Conservation (phyloP, 306 rosid genomes). For the Macrotyloma uniflorum region DNA sequence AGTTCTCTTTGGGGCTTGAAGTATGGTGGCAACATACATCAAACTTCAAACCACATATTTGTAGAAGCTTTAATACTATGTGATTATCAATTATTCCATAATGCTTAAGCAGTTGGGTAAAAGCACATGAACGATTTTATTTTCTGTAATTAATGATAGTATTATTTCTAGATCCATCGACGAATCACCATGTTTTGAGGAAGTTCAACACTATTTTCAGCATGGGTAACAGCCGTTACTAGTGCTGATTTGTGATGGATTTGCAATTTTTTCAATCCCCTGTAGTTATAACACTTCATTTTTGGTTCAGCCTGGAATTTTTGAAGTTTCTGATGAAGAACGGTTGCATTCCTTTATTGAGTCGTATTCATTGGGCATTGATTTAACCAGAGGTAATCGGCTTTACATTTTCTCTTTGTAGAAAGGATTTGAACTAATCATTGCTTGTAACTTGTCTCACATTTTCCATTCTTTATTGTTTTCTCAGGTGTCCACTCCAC, state of each 20-base stretch:
- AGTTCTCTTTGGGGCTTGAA: neutral
- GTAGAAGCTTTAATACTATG: neutral
- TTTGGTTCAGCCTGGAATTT: slow-evolving; percentile 65
- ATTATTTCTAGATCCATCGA: neutral
- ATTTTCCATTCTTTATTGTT: neutral
- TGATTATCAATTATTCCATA: neutral
- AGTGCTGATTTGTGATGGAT: neutral
- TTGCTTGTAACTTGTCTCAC: neutral
- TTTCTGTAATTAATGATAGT: neutral
- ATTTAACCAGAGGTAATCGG: slow-evolving; percentile 66
- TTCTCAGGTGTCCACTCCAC: slow-evolving; percentile 57
- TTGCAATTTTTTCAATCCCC: slow-evolving; percentile 8
- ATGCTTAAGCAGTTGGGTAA: neutral
- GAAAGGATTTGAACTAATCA: neutral
- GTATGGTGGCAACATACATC: neutral
- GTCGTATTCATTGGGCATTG: slow-evolving; percentile 68
- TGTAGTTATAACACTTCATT: slow-evolving; percentile 3
- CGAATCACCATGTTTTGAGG: no score
- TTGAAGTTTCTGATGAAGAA: slow-evolving; percentile 58
- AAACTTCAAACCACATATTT: neutral
- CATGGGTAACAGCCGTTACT: neutral
- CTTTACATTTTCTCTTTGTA: neutral
- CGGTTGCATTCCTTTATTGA: slow-evolving; percentile 60
- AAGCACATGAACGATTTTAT: neutral
- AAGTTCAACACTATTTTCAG: neutral